Conservation (phyloP, 2,329 filamentous ascomycete species). For the Lachnellula arida region DNA sequence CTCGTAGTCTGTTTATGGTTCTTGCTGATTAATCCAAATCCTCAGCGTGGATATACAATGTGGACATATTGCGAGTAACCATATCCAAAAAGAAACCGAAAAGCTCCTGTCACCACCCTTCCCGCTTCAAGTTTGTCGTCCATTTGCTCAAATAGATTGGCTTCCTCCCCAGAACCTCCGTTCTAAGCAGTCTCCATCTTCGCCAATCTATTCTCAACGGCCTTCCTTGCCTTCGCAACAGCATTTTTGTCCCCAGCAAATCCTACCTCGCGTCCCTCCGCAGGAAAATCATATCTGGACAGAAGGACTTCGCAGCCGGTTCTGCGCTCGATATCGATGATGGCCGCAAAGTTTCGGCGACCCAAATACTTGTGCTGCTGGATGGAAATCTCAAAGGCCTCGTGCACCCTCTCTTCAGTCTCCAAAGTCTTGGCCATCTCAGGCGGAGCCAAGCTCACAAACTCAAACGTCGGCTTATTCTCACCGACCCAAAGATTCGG, state of each 20-base stretch:
- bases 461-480: conserved; percentile 9
- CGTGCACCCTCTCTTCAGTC: background rate
- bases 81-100: too few relatives aligned
- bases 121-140: background rate
- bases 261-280: background rate
- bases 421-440: background rate
- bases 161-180: background rate
- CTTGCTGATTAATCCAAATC: too few relatives aligned
- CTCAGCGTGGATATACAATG: too few relatives aligned
- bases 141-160: background rate
- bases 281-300: background rate
- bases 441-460: conserved; percentile 5
- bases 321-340: background rate
- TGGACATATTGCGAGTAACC: too few relatives aligned
- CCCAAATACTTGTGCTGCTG: background rate
- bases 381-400: background rate
- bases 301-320: conserved; percentile 1
- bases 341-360: background rate
- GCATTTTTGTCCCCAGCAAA: background rate
- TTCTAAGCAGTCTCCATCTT: background rate
- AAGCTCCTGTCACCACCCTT: background rate
- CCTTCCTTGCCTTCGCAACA: background rate
- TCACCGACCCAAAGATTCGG: conserved; percentile 10
- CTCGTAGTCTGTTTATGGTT: too few relatives aligned
- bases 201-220: background rate